phyloP scores from a whole-genome alignment of 176 grass and related monocot genomes.

The Triticum timopheevii region DNA sequence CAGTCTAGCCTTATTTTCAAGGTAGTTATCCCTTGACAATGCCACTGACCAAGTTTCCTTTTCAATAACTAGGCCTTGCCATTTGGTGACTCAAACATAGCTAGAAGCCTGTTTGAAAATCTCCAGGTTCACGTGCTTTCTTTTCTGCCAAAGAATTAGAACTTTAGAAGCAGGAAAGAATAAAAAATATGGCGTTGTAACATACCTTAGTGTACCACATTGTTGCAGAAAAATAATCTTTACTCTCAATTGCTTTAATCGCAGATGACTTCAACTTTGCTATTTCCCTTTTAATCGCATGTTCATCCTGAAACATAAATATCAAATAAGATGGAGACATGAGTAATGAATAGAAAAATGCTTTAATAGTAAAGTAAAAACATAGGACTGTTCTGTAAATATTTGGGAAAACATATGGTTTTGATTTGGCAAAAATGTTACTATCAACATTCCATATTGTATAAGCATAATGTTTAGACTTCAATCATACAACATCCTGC shows the following conservation, averaged over 20 bases:
- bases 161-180: not conserved
- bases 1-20: not conserved
- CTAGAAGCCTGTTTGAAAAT: not conserved
- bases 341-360: not conserved
- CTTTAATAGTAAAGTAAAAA: not conserved
- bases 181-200: not conserved
- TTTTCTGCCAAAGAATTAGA: not conserved
- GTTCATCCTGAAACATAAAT: not conserved
- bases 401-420: not conserved
- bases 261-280: not conserved
- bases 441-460: not conserved
- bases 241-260: not conserved
- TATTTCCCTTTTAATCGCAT: not conserved
- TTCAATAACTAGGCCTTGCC: not conserved
- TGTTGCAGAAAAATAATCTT: not conserved
- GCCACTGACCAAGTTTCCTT: not conserved
- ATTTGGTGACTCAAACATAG: not conserved
- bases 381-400: not conserved
- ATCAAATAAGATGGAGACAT: not conserved
- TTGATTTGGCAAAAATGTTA: not conserved
- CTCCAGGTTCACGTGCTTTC: not conserved
- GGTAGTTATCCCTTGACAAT: not conserved
- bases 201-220: not conserved
- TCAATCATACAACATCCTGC: not conserved
- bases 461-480: not conserved